Base-by-base conservation (phyloP, 257 asterid species). In the Solanum phureja region DNA sequence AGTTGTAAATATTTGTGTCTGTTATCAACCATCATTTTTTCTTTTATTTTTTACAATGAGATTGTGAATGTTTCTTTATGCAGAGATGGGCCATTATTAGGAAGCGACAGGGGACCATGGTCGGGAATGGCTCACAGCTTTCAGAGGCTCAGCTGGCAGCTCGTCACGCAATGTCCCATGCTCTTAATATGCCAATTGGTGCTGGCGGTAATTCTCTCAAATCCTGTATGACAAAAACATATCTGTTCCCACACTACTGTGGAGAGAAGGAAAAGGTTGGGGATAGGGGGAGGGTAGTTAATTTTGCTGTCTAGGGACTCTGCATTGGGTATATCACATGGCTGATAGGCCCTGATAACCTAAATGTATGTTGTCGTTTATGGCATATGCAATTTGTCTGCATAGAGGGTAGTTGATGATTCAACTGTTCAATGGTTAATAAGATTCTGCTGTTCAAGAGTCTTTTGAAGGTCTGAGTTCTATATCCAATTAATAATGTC, bases 31-130 rank as follows among this genome's bases (percentile, higher is more conserved):
- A 9, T 73, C 49, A 29, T 73, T 72, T 33, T 49, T 42, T 58
- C 19, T 49, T 86, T 38, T 86, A 71, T 71, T 86, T 86, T 71
- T 86, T 73, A 86, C 84, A 23, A n/a, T 33, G 74, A 38, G 66
- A 29, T 42, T 44, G 79, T 46, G 69, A 81, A 29, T 49, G 64
- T 81, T 49, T 44, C 38, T 31, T 52, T 93, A 85, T 86, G 91
- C 95, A 96, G 99, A 94, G 98, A 90, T 94, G 99, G 99, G 83
- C 91, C 81, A 87, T 23, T 93, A 92, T 95, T 84, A 91, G 90
- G 90, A 96, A 93, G 88, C 91, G 91, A 76, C 92, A 93, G 86
- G 93, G 92, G 77, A 89, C 89, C 88, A 35, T 88, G 83, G 90
- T 34, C 4, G 96, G 92, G 35, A 87, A 89, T 19, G 90, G 91